These are phyloP conservation scores for Geotrichum europaeum DNA, from an alignment of 1,139 yeast genomes.

Conservation along the genomic window DNA sequence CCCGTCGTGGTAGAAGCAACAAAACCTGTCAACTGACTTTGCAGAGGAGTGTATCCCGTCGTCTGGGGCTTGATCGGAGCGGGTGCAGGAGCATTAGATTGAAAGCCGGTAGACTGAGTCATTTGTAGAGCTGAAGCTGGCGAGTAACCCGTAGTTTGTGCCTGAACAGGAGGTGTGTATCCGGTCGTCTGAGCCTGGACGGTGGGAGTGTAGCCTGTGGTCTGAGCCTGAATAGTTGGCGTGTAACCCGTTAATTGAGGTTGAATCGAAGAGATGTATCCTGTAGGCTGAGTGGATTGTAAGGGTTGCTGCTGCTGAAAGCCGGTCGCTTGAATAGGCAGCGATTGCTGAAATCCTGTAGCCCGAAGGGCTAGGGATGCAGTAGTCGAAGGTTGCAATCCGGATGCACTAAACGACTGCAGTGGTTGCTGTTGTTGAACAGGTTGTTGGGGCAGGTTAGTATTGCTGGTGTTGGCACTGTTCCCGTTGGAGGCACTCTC, in stretches of 20 bases:
- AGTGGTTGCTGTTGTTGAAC: slow-evolving; percentile 29
- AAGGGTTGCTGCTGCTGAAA: slow-evolving; percentile 23
- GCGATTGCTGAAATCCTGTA: background rate
- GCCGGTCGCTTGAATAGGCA: slow-evolving; percentile 37
- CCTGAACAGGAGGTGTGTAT: slow-evolving; percentile 13
- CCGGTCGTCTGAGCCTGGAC: slow-evolving; percentile 28
- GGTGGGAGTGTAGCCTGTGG: slow-evolving; percentile 32
- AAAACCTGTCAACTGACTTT: slow-evolving; percentile 25
- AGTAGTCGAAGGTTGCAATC: background rate
- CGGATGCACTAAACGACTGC: background rate
- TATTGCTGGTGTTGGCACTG: background rate
- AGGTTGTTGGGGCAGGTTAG: slow-evolving; percentile 21
- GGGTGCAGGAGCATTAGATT: slow-evolving; percentile 16
- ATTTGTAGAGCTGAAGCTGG: slow-evolving; percentile 22
- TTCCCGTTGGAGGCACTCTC: slow-evolving; percentile 26
- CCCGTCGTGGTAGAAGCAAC: slow-evolving; percentile 19
- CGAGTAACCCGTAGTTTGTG: slow-evolving; percentile 38
- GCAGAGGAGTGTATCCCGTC: slow-evolving; percentile 31
- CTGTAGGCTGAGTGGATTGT: slow-evolving; percentile 38
- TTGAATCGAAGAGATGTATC: slow-evolving; percentile 26
- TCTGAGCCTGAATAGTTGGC: slow-evolving; percentile 15
- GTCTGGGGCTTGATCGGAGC: slow-evolving; percentile 38
- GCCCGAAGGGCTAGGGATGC: background rate
- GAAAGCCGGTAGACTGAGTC: slow-evolving; percentile 38
- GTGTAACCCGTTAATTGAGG: slow-evolving; percentile 37